Percentiles rank a stretch among this genome's conserved stretches.
Evolutionary conservation across 2,329 filamentous ascomycete species (phyloP).

Genomic region (Ophiostoma angusticollis): DNA sequence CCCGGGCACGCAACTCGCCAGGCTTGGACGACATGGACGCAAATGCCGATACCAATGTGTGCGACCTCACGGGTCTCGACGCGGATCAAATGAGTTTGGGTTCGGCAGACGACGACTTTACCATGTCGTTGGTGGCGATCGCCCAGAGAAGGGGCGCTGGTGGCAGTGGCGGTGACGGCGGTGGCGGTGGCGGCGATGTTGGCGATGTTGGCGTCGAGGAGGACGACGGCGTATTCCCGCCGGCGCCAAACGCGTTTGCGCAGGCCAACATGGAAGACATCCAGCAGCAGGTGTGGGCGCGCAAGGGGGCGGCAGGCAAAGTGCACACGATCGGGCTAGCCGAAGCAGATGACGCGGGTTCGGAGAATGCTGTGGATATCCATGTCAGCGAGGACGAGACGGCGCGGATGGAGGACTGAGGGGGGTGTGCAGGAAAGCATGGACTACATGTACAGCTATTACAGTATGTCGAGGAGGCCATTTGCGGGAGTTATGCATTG

Average conservation of each 20-base stretch:
- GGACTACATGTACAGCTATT: not conserved
- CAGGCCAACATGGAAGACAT: slow-evolving; percentile 19
- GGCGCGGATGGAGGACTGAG: slow-evolving; percentile 6
- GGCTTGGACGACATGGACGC: slow-evolving; percentile 8
- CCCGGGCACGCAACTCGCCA: slow-evolving; percentile 6
- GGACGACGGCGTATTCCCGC: slow-evolving; percentile 9
- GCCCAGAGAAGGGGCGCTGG: too few relatives aligned
- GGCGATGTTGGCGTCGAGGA: too few relatives aligned
- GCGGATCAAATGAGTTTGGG: slow-evolving; percentile 10
- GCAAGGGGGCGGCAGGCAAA: slow-evolving; percentile 22
- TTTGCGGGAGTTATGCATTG: too few relatives aligned
- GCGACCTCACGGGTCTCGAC: slow-evolving; percentile 6
- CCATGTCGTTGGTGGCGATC: slow-evolving; percentile 5
- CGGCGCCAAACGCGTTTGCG: slow-evolving; percentile 14
- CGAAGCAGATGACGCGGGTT: slow-evolving; percentile 21
- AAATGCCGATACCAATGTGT: slow-evolving; percentile 9
- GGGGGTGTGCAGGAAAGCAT: not conserved
- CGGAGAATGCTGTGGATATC: slow-evolving; percentile 37
- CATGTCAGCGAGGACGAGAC: slow-evolving; percentile 31
- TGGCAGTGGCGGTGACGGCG: slow-evolving; percentile 9
- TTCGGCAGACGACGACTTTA: slow-evolving; percentile 7
- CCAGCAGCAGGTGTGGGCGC: slow-evolving; percentile 24
- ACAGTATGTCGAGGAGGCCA: too few relatives aligned
- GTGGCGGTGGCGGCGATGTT: too few relatives aligned
- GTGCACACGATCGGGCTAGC: slow-evolving; percentile 27